A percentile compares a stretch with the other conserved stretches of the same genome.
Conservation (phyloP, 2,329 filamentous ascomycete genomes). For the Curvularia lunata region DNA sequence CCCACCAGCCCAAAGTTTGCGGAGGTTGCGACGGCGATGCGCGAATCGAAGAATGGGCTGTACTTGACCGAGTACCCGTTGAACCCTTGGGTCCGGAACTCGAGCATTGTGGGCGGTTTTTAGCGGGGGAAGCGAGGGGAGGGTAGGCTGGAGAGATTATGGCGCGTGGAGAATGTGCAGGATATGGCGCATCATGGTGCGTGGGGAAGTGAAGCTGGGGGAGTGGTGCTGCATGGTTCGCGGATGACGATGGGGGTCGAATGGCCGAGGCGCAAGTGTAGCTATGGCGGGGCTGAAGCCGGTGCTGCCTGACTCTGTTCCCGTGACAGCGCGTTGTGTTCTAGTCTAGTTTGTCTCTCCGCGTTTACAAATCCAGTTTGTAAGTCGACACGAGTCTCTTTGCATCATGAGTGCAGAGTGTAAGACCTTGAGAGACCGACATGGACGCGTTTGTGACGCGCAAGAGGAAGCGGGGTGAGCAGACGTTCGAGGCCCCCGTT, state of each 20-base stretch:
- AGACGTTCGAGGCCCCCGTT: neutral
- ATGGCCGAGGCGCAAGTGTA: slow-evolving; percentile 31
- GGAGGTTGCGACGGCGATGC: slow-evolving; percentile 87
- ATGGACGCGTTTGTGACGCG: slow-evolving; percentile 51
- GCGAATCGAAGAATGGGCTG: slow-evolving; percentile 96
- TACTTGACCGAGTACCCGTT: slow-evolving; percentile 98
- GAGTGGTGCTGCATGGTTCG: slow-evolving; percentile 26
- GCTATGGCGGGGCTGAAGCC: slow-evolving; percentile 25
- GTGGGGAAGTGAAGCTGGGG: slow-evolving; percentile 19
- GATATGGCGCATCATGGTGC: slow-evolving; percentile 26
- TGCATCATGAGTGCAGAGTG: neutral
- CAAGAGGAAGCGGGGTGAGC: slow-evolving; percentile 42
- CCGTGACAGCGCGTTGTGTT: slow-evolving; percentile 26
- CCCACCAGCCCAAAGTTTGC: slow-evolving; percentile 97
- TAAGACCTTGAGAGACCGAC: neutral
- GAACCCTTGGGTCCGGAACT: slow-evolving; percentile 91
- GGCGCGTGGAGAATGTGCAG: slow-evolving; percentile 18
- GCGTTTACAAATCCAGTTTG: neutral
- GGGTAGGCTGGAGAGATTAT: slow-evolving; percentile 8
- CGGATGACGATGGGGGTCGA: slow-evolving; percentile 23
- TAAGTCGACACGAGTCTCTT: neutral
- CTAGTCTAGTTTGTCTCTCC: neutral
- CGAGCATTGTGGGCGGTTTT: slow-evolving; percentile 70
- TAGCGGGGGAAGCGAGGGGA: neutral
- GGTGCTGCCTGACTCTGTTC: slow-evolving; percentile 10